Base-by-base conservation (phyloP, 2,329 filamentous ascomycete species). In the Aspergillus sp. region DNA sequence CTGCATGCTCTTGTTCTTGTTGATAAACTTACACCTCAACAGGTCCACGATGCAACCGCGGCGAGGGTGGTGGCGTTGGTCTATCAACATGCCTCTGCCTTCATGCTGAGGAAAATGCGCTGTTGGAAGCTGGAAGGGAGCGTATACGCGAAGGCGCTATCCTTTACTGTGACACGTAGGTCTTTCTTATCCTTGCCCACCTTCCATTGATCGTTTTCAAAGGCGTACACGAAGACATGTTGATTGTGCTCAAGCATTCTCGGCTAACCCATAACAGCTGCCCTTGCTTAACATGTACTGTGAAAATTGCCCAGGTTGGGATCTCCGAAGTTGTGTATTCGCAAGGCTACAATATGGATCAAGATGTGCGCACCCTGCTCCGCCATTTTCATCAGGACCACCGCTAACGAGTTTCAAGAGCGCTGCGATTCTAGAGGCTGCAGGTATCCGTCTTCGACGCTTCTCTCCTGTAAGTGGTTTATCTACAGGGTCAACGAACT, bases 301-400 rank as follows among this genome's bases (percentile, higher is more conserved):
- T 99, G 77, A 99, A 99, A 77, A 97, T 99, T 65, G 89, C 90
- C 19, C 94, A 99, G 75, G 90, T 97, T 7, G 94, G 94, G 16
- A 96, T 99, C 60, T 85, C 83, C 40, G 94, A 99, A 77, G 94
- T 99, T 13, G 92, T 99, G 13, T 99, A 96, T 65, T 92, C 85
- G 59, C 88, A 95, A 67, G 85, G 88, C 22, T 99, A 99, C 70
- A 93, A 93, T 69, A 96, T 99, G 87, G 94, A 99, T 66, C 82
- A 78, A 38, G 84, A 90, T 57, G 79, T 81, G 63, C 50, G 71
- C 56, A 24, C 50, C 13, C 20, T 16, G 35, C 22, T 41, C n/a
- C 14, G 38, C 58, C 64, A n/a, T 63, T 45, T 49, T 40, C 47
- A 11, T 26, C 24, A 45, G 40, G 13, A 7, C 24, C 16, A 7